Evolutionary conservation across 164 flowering plant genomes (phyloP), one percentile per base, ranked within the genome.

Genomic region (Echeveria elegans): DNA sequence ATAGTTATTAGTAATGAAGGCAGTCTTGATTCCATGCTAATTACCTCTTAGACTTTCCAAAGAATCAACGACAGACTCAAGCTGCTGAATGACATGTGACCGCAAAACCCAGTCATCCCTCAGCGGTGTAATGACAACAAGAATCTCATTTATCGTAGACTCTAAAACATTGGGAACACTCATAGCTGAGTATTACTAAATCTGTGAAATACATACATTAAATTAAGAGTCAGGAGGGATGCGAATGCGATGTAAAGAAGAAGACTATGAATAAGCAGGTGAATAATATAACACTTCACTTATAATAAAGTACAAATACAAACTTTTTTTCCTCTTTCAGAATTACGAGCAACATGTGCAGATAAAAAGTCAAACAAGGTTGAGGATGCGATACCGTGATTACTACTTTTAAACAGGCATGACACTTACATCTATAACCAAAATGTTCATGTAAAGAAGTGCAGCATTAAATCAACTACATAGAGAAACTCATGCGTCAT

Each of bases 21-120:
- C n/a, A 6, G 36, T 61, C 31, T 31, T 45, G 68, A 58, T 45
- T 15, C 36, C 48, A 26, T 5, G 67, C 11, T 21, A 68, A 56
- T 58, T 77, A 91, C 98, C 98, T 86, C 85, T 82, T 67, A 94
- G 72, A 73, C 80, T 83, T 72, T 82, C 84, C 65, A 88, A 61
- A 38, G 83, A 77, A 66, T 65, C 67, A 69, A 89, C 81, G 69
- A 79, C 77, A 23, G 73, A 68, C 67, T 65, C 74, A 28, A 94
- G 68, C 6, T 89, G 86, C 53, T 73, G 31, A 62, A 94, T 82
- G 62, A 90, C 34, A 30, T 52, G 74, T 37, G 63, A 9, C 47
- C 97, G 77, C n/a, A 36, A 66, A 7, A 11, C 31, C 75, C 79
- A 75, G 71, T 90, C 98, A 15, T 78, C 83, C 18, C 73, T 75